Base-by-base conservation (phyloP, 345 rosid species). In the Gossypium anomalum region DNA sequence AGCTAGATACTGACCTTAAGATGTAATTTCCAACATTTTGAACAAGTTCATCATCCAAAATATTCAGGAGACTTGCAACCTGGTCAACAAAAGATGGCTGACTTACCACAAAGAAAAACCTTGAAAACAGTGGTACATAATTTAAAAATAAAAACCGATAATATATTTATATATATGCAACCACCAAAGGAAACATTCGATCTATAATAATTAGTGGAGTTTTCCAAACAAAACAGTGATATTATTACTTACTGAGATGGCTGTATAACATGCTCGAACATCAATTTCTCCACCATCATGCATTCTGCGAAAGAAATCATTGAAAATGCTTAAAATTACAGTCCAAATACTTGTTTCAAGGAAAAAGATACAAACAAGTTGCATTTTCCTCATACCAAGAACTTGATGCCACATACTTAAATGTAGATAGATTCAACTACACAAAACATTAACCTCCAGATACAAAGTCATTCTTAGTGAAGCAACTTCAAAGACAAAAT, bases 251-350 rank as follows among this genome's bases (percentile, higher is more conserved):
- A 95, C 98, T 58, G 98, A 89, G 77, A 93, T 84, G n/a, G 98
- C 99, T 61, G 94, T 89, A 77, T 93, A 95, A 83, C 98, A 95
- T 29, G 99, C 97, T 61, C 99, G 93, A 57, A 89, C 94, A 82
- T 94, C 99, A 57, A 89, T 90, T 86, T 94, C 99, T 78, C 99
- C 99, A 71, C 71, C 89, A 72, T 89, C 93, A 86, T 95, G 99
- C 99, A 95, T 95, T 89, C 98, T 95, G 72, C 41, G 14, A 19
- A 71, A 55, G 64, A 53, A 23, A 16, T 4, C 3, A 49, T 27
- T 19, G 27, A 25, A 3, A 49, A 51, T 17, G 6, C 52, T 29
- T 51, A 29, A 10, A 29, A 69, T 10, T 52, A 9, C 60, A 69
- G 9, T 52, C 45, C 10, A 17, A 27, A 48, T 1, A 9, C 8